Evolutionary conservation across 2,329 filamentous ascomycete species (phyloP), one percentile per base, ranked within the genome.

Genomic region (Fusarium sp.): DNA sequence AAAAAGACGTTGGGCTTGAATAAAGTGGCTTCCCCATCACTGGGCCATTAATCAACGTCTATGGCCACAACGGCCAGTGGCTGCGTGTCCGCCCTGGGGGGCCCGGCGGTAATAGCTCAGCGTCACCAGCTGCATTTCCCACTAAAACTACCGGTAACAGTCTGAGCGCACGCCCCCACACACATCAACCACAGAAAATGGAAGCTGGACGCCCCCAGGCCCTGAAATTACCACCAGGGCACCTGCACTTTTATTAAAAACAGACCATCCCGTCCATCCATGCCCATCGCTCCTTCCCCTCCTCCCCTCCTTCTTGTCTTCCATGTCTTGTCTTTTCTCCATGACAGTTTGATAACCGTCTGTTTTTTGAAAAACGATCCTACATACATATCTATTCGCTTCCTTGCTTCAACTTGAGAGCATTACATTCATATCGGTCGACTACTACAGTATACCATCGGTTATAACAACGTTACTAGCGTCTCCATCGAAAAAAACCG

Each of bases 221-320:
- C 70, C 66, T 74, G 68, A 66, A 62, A 71, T 73, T 50, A 50
- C 48, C 48, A 39, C 46, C 46, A 50, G 46, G 19, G 46, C 67
- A 69, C 61, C 61, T 63, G 37, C 61, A 63, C 50, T 74, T 75
- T 75, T 71, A 75, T 75, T 75, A 70, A 75, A 71, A 75, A 75
- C 73, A 73, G 74, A 69, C 70, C 70, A 75, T 74, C 73, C 69
- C 65, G 31, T 74, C 71, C 70, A 72, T 71, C 73, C 69, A 75
- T 72, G 65, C 63, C 65, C 68, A 49, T 63, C 48, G 60, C 49
- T 68, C 37, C 62, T 67, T 52, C 72, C 71, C 73, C 71, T 72
- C 71, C 69, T 72, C 71, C 73, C 73, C 71, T 75, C 73, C 69
- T 74, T 68, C 67, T 71, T 67, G 43, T 60, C 39, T 57, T 74